phyloP scores from a whole-genome alignment of 2,329 filamentous ascomycete species.

The Alternaria conjuncta region DNA sequence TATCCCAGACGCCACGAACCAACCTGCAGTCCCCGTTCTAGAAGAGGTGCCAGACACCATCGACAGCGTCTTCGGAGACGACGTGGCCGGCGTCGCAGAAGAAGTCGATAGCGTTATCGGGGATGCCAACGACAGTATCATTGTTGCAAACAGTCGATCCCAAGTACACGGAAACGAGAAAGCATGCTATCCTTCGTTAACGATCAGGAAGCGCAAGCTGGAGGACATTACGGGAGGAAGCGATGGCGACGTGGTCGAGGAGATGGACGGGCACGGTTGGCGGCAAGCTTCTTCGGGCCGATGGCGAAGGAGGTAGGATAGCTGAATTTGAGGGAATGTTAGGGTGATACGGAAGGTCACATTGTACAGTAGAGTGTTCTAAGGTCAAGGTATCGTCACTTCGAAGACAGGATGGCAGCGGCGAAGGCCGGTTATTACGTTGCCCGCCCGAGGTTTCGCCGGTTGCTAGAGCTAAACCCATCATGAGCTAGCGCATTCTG shows the following conservation, averaged over 20 bases:
- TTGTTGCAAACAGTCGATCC: background rate
- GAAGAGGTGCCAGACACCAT: background rate
- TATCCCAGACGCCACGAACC: background rate
- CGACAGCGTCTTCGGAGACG: background rate
- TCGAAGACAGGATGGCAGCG: background rate
- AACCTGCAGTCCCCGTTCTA: background rate
- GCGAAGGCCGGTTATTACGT: background rate
- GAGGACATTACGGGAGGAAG: background rate
- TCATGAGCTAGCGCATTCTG: background rate
- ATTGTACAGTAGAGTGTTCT: background rate
- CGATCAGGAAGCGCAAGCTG: background rate
- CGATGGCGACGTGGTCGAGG: background rate
- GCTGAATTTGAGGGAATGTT: accelerated
- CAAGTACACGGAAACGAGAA: background rate
- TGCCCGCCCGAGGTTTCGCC: background rate
- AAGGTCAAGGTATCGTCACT: background rate
- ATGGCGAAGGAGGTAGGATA: background rate
- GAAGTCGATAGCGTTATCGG: background rate
- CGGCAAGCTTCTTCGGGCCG: background rate
- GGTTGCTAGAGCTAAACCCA: accelerated
- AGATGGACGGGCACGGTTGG: background rate
- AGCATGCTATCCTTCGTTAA: background rate
- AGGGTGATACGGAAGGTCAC: background rate
- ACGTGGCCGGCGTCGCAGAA: background rate
- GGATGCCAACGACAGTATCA: background rate